Base-by-base conservation (phyloP, 2,329 filamentous ascomycete genomes). In the Sporothrix curviconia region DNA sequence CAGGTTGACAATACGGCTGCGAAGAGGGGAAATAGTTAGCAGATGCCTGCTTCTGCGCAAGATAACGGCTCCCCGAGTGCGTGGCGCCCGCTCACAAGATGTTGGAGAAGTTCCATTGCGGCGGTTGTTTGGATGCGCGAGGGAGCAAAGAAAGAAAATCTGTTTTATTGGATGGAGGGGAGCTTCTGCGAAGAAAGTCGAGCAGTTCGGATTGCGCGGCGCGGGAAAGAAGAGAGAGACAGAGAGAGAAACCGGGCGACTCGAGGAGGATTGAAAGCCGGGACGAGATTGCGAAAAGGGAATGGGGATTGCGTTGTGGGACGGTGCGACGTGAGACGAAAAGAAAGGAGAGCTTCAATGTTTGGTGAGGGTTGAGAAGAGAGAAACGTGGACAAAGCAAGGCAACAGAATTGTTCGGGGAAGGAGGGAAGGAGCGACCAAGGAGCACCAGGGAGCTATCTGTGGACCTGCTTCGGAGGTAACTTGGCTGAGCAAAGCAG, bases 1-100 rank as follows among this genome's bases (percentile, higher is more conserved):
- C 73, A 99, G 79, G 81, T 99, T 99, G 72, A 95, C 89, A 70
- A 97, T 84, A 70, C 94, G 94, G 78, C 94, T 97, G 62, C 58
- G 56, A 47, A 57, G 36, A 46, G 46, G 32, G 50, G 40, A 55
- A 11, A 44, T 7, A 8, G 58, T 54, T 44, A 59, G 57, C 47
- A 53, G 2, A 19, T 1, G 30, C 28, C 5, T 30, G 43, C 53
- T 39, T n/a, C 22, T 11, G 55, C 6, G 11, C 4, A 7, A 14
- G 25, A 55, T n/a, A 4, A 12, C 17, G 7, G n/a, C 8, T 6
- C 12, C 9, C 30, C 34, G 17, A 8, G 39, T 12, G 15, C n/a
- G 52, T 24, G 42, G 37, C 30, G 37, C 28, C 50, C 62, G 80
- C 89, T 77, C 80, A 95, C 90, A 95, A 95, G 72, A 85, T 86